These are phyloP conservation scores for Mycena belliarum DNA, from an alignment of 768 basidiomycete species.

Conservation along the genomic window DNA sequence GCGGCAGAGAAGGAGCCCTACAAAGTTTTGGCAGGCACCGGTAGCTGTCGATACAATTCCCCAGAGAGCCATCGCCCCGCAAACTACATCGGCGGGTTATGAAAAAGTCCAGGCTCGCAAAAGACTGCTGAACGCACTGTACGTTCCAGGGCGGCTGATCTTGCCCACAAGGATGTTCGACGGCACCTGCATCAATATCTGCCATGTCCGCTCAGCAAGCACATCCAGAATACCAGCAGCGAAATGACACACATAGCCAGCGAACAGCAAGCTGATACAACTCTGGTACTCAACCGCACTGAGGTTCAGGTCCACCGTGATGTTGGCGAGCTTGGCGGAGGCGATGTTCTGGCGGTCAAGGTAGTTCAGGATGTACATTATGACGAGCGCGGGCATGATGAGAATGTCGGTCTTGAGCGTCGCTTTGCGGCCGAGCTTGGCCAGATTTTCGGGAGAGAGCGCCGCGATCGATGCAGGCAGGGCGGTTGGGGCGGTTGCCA, in stretches of 20 bases:
- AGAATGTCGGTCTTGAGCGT: conserved; percentile 17
- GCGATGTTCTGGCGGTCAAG: conserved; percentile 22
- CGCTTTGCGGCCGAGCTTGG: conserved; percentile 2
- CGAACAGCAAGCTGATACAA: conserved; percentile 15
- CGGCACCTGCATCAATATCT: conserved; percentile 22
- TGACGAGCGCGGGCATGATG: conserved; percentile 12
- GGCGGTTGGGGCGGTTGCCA: not conserved
- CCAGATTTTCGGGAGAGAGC: conserved; percentile 5
- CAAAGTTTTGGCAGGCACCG: conserved; percentile 34
- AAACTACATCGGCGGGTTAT: not conserved
- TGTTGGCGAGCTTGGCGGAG: conserved; percentile 13
- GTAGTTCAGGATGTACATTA: conserved; percentile 22
- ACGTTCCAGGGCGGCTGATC: conserved; percentile 13
- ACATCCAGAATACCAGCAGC: not conserved
- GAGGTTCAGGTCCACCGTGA: conserved; percentile 10
- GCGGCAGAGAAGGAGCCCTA: conserved; percentile 43
- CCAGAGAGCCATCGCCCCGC: conserved; percentile 17
- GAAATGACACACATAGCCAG: conserved; percentile 12
- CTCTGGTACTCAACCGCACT: conserved; percentile 18
- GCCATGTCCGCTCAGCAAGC: not conserved
- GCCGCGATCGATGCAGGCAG: conserved; percentile 10
- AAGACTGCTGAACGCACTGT: conserved; percentile 1
- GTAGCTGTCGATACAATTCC: conserved; percentile 18
- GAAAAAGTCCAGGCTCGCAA: too few relatives aligned
- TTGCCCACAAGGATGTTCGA: conserved; percentile 21